phyloP scores from a whole-genome alignment of 495 filamentous ascomycete genomes.

The Penicillium alfredii region DNA sequence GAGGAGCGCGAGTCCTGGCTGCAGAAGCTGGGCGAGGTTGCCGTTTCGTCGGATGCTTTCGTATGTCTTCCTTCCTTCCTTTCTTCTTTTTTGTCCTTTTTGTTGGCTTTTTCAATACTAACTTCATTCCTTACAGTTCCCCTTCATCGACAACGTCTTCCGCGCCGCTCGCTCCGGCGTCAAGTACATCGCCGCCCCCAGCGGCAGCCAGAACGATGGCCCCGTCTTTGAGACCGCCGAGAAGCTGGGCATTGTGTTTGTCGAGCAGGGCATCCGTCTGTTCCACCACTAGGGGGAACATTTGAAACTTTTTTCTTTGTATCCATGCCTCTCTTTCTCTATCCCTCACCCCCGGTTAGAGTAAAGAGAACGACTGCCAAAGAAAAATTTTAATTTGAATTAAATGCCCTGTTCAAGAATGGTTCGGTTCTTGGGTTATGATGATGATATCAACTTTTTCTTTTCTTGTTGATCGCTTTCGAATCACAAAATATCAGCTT shows the following conservation, averaged over 20 bases:
- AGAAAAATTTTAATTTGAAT: no score
- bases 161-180: conserved; percentile 78
- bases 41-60: conserved; percentile 89
- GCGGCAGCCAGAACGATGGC: conserved; percentile 86
- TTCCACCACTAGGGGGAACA: conserved; percentile 95
- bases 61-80: conserved; percentile 47
- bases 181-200: conserved; percentile 92
- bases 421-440: no score
- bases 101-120: no score
- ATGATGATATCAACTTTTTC: no score
- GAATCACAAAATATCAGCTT: no score
- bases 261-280: conserved; percentile 79
- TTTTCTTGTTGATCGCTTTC: no score
- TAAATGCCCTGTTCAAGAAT: no score
- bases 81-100: conserved; percentile 1
- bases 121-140: conserved; percentile 57
- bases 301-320: no score
- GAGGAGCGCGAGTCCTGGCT: conserved; percentile 85
- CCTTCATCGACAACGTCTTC: conserved; percentile 97
- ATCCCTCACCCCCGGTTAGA: no score
- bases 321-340: no score
- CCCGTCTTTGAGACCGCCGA: conserved; percentile 88
- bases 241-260: conserved; percentile 85
- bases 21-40: conserved; percentile 70
- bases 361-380: no score